Conservation (phyloP, 176 grass and related monocot genomes). For the Ensete ventricosum region DNA sequence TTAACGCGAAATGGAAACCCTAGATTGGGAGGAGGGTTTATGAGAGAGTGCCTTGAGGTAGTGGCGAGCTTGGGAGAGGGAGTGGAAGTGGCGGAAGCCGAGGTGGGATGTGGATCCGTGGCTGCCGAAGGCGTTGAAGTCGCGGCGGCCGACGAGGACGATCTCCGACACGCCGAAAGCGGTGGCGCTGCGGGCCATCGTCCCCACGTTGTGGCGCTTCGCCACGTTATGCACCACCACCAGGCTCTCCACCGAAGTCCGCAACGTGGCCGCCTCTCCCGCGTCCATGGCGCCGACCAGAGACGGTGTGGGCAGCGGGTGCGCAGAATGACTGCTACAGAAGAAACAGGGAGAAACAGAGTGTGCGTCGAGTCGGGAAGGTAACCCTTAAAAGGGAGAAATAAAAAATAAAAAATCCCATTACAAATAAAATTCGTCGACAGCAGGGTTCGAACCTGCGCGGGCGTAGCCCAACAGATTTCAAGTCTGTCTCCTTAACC, state of each 20-base stretch:
- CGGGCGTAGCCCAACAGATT: slow-evolving; percentile 86
- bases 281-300: not conserved
- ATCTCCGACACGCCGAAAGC: slow-evolving; percentile 78
- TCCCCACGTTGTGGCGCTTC: slow-evolving; percentile 87
- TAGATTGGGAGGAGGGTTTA: not conserved
- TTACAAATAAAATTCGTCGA: not conserved
- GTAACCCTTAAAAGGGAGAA: too few relatives aligned
- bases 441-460: slow-evolving; percentile 56
- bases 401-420: too few relatives aligned
- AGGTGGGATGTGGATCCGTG: slow-evolving; percentile 77
- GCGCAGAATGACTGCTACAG: not conserved
- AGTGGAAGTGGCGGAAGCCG: slow-evolving; percentile 62
- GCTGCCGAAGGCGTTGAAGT: slow-evolving; percentile 83
- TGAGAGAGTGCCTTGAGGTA: slow-evolving; percentile 56
- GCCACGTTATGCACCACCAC: slow-evolving; percentile 77
- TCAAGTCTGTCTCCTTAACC: slow-evolving; percentile 97
- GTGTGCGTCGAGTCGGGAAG: too few relatives aligned
- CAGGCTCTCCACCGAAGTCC: slow-evolving; percentile 37
- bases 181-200: slow-evolving; percentile 63
- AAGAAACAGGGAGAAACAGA: too few relatives aligned
- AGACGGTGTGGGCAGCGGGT: not conserved
- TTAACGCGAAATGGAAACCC: not conserved
- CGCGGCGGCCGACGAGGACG: slow-evolving; percentile 65
- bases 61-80: slow-evolving; percentile 38
- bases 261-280: slow-evolving; percentile 18